Evolutionary conservation across 176 grass and related monocot species (phyloP).

Genomic region (Melocanna baccifera): DNA sequence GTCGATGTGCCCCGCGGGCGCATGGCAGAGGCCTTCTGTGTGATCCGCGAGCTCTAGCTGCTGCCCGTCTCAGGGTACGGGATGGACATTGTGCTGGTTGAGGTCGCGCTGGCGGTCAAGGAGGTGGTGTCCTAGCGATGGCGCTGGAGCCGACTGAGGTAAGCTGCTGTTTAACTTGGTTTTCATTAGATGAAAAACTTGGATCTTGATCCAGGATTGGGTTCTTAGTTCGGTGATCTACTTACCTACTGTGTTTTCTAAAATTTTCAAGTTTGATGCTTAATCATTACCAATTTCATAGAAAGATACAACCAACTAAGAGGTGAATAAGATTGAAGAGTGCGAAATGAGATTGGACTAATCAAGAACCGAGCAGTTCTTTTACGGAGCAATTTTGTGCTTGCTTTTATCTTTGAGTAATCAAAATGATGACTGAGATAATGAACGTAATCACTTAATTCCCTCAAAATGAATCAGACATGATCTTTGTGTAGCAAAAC

Average conservation of each 20-base stretch:
- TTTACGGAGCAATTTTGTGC: background rate
- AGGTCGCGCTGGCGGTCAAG: constrained; percentile 60
- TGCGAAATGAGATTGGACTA: background rate
- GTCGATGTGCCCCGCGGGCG: constrained; percentile 71
- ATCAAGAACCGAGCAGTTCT: background rate
- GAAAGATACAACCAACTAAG: background rate
- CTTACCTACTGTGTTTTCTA: background rate
- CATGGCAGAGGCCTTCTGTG: constrained; percentile 83
- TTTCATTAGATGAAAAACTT: background rate
- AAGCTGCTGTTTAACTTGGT: background rate
- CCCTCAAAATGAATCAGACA: background rate
- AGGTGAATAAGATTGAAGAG: background rate
- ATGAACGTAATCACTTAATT: too few relatives aligned
- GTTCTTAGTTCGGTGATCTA: background rate
- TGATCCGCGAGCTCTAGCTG: constrained; percentile 91
- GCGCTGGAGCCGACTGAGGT: constrained; percentile 56
- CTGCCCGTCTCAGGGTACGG: constrained; percentile 87
- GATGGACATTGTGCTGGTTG: constrained; percentile 92
- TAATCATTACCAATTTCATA: background rate
- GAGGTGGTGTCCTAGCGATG: constrained; percentile 78
- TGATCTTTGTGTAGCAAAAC: background rate
- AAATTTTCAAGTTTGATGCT: background rate
- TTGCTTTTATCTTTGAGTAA: background rate
- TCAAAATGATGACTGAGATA: background rate
- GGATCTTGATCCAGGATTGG: constrained; percentile 14